Conservation (phyloP, 345 rosid genomes). For the Dipteronia sinensis region DNA sequence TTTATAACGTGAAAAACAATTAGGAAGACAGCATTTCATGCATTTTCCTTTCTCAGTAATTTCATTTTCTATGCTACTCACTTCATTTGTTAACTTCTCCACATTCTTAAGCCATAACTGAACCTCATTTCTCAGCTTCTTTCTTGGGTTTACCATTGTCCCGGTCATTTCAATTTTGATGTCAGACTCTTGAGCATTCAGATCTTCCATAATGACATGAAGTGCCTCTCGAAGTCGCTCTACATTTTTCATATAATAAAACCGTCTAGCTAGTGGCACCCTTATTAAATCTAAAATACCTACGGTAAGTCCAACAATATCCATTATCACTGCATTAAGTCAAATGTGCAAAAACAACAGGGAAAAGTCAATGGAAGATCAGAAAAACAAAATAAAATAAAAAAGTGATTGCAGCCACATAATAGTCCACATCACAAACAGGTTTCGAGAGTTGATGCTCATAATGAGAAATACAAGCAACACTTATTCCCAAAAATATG, state of each 20-base stretch:
- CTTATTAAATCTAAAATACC: not conserved
- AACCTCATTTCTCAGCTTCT: conserved; percentile 9
- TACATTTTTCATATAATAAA: not conserved
- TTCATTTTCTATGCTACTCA: not conserved
- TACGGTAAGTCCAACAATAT: not conserved
- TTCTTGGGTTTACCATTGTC: not conserved
- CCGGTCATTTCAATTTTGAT: conserved; percentile 6
- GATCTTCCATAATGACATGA: conserved; percentile 10
- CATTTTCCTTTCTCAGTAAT: not conserved
- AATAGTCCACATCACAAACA: too few species aligned
- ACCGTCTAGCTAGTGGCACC: not conserved
- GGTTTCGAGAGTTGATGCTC: too few species aligned
- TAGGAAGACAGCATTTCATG: conserved; percentile 9
- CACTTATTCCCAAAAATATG: too few species aligned
- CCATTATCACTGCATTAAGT: not conserved
- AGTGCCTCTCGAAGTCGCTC: not conserved
- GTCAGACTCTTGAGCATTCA: conserved; percentile 12
- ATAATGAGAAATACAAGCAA: too few species aligned
- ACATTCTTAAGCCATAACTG: conserved; percentile 20
- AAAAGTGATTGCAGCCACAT: too few species aligned
- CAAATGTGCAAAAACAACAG: not conserved
- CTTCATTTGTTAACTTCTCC: conserved; percentile 8
- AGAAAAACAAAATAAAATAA: too few species aligned
- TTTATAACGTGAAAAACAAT: conserved; percentile 6
- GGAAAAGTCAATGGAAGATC: too few species aligned